Evolutionary conservation across 768 basidiomycete species (phyloP), one percentile per base, ranked within the genome.

Genomic region (Gymnopilus junonius): DNA sequence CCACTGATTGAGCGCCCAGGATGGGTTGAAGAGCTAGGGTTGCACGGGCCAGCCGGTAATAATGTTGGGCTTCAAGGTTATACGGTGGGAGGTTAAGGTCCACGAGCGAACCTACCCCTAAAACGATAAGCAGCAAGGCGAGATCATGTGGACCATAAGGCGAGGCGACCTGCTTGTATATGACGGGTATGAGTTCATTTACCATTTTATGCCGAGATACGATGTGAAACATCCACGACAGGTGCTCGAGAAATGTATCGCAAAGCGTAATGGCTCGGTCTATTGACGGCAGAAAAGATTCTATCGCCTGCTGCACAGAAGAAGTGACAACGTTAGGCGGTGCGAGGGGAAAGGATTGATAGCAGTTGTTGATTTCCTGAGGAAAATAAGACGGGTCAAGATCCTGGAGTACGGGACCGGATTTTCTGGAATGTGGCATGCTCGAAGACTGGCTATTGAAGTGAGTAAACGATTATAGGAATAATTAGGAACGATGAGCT

Each of bases 1-100:
- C 77, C 32, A 84, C 65, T 10, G 84, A 85, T 46, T 79, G 76
- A 37, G 81, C 72, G 27, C 70, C 73, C 32, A 85, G 61, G 10
- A 84, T 74, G 6, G 82, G 74, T 60, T 84, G 83, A 20, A 85
- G 74, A 17, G 78, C 75, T 27, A 84, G 54, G 4, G 84, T 78
- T 14, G 83, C 82, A 62, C 77, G 75, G n/a, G 81, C 76, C 1
- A 85, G 74, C 32, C 75, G 76, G 63, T 83, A 80, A 67, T 84
- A 85, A 69, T 84, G 83, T 51, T 83, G 83, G 8, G 82, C 82
- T 64, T 85, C 83, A n/a, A 79, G 69, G 65, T 80, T 83, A 61
- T 81, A 83, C 1, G 84, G 80, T 42, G 76, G 75, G 48, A 83
- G 71, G 35, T 76, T 68, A 21, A 82, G 76, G 66, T 85, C 83